phyloP scores from a whole-genome alignment of 163 green algal genomes.

The Scenedesmus sp. region DNA sequence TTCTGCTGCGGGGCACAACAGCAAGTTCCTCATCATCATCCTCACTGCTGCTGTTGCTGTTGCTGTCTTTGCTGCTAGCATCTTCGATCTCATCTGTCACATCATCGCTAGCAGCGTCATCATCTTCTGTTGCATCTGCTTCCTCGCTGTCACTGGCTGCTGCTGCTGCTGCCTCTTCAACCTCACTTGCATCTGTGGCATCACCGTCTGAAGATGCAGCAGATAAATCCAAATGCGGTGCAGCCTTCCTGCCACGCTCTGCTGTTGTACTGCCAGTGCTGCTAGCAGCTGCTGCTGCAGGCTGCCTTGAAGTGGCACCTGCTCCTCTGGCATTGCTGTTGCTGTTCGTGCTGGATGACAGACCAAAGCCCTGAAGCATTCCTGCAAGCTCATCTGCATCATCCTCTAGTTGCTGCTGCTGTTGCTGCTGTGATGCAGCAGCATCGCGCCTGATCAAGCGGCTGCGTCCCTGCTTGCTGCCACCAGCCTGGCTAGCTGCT shows the following conservation, averaged over 20 bases:
- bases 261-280: neutral
- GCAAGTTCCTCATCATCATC: constrained; percentile 8
- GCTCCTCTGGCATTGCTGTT: neutral
- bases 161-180: neutral
- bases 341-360: neutral
- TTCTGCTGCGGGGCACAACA: neutral
- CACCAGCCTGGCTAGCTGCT: neutral
- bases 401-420: neutral
- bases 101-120: neutral
- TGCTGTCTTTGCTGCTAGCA: neutral
- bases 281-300: neutral
- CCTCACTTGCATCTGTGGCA: neutral
- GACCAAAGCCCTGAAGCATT: neutral
- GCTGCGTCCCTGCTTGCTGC: neutral
- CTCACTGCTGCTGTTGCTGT: constrained; percentile 9
- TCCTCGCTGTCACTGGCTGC: neutral
- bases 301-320: no score
- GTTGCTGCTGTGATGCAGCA: neutral
- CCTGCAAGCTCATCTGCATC: neutral
- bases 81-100: neutral
- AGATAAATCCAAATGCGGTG: neutral
- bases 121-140: neutral
- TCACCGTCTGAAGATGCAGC: neutral
- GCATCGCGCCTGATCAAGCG: neutral
- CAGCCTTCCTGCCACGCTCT: neutral